Evolutionary conservation across 2,329 filamentous ascomycete species (phyloP).

Genomic region (Niveomyces coronatus): DNA sequence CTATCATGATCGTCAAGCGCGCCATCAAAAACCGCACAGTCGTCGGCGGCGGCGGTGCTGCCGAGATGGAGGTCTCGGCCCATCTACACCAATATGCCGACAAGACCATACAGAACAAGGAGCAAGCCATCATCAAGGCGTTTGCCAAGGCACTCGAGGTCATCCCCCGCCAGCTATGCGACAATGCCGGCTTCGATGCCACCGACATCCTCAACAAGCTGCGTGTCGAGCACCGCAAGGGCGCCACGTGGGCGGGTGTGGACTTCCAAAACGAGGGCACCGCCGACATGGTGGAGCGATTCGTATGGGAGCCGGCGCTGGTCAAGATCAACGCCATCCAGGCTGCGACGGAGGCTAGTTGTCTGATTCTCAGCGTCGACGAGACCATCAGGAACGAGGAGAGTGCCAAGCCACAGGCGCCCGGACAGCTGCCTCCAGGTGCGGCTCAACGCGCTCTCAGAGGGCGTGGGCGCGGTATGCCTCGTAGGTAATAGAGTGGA

Average conservation of each 20-base stretch:
- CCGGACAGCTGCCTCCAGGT: constrained; percentile 64
- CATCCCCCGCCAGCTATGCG: constrained; percentile 91
- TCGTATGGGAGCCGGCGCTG: constrained; percentile 94
- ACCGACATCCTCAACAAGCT: constrained; percentile 96
- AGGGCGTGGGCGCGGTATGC: constrained; percentile 80
- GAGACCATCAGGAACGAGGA: constrained; percentile 99
- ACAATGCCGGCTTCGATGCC: constrained; percentile 96
- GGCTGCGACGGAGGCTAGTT: constrained; percentile 89
- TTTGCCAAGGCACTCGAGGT: constrained; percentile 97
- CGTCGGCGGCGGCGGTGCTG: constrained; percentile 87
- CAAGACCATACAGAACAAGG: constrained; percentile 85
- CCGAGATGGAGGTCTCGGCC: constrained; percentile 92
- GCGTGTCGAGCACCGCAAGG: constrained; percentile 91
- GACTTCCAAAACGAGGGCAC: constrained; percentile 91
- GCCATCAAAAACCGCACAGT: constrained; percentile 91
- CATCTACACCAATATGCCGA: constrained; percentile 91
- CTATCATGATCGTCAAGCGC: constrained; percentile 99
- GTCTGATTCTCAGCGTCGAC: constrained; percentile 90
- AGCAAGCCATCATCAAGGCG: constrained; percentile 94
- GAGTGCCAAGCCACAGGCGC: constrained; percentile 73
- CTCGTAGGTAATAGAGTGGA: constrained; percentile 50
- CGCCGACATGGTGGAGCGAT: constrained; percentile 85
- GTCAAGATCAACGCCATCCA: constrained; percentile 97
- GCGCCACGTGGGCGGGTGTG: constrained; percentile 87
- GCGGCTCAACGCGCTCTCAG: constrained; percentile 83